phyloP scores from a whole-genome alignment of 2,329 filamentous ascomycete species.

The Trichophyton simii region DNA sequence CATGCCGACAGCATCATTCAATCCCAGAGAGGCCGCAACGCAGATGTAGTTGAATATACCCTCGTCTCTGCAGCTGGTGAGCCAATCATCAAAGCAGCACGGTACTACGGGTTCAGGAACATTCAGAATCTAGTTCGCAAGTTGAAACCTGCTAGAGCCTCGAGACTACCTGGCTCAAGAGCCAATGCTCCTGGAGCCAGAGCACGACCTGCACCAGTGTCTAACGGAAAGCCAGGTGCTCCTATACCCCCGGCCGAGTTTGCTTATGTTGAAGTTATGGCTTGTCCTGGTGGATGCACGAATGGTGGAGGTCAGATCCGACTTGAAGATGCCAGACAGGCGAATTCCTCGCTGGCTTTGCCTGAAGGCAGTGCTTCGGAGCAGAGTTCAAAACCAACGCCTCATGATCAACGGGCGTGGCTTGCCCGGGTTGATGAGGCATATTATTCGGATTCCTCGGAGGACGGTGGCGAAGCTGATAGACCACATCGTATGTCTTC shows the following conservation, averaged over 20 bases:
- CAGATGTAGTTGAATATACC: constrained; percentile 77
- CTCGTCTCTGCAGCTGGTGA: constrained; percentile 46
- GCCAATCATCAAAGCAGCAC: constrained; percentile 62
- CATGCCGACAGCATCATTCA: constrained; percentile 61
- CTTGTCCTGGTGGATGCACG: constrained; percentile 95
- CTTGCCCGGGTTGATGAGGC: constrained; percentile 72
- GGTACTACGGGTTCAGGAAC: constrained; percentile 95
- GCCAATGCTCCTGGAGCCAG: constrained; percentile 19
- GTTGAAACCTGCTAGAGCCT: constrained; percentile 66
- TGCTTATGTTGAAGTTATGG: constrained; percentile 97
- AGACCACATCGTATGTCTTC: constrained; percentile 17
- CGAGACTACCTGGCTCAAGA: constrained; percentile 50
- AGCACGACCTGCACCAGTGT: constrained; percentile 33
- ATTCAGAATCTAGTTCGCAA: constrained; percentile 96
- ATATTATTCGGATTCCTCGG: constrained; percentile 64
- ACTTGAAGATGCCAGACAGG: constrained; percentile 55
- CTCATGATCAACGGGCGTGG: constrained; percentile 78
- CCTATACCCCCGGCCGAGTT: constrained; percentile 47
- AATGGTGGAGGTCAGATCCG: constrained; percentile 96
- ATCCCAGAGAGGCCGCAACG: constrained; percentile 66
- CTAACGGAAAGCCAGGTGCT: constrained; percentile 5
- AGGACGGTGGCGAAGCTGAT: constrained; percentile 23
- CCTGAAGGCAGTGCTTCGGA: neutral
- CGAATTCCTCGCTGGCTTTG: constrained; percentile 1
- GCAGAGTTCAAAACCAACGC: constrained; percentile 45